Evolutionary conservation across 495 filamentous ascomycete species (phyloP).

Genomic region (Xylaria grammica): DNA sequence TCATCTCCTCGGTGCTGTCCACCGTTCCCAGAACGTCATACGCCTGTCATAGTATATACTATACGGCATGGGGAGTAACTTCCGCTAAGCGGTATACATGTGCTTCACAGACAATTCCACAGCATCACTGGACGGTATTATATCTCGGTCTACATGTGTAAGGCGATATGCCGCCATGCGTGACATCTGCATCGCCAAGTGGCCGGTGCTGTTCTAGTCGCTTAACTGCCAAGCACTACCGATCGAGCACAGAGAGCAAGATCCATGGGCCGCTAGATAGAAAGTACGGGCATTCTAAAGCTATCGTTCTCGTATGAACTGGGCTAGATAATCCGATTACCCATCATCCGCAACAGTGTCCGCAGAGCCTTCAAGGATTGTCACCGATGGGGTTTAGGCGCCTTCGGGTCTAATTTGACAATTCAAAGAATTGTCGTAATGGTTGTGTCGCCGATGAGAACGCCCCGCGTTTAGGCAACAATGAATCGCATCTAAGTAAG

Average conservation of each 20-base stretch:
- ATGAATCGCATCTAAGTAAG: not conserved
- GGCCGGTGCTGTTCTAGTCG: slow-evolving; percentile 5
- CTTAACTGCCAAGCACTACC: not conserved
- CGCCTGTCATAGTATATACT: not conserved
- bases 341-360: not conserved
- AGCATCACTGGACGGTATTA: slow-evolving; percentile 3
- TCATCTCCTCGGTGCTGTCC: not conserved
- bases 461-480: slow-evolving; percentile 16
- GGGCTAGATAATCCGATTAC: not conserved
- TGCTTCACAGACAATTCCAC: slow-evolving; percentile 13
- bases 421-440: not conserved
- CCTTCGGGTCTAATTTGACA: slow-evolving; percentile 4
- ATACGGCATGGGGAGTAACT: not conserved
- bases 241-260: not conserved
- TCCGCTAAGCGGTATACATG: slow-evolving; percentile 11
- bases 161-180: slow-evolving; percentile 2
- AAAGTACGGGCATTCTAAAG: not conserved
- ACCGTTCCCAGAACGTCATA: not conserved
- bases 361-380: slow-evolving; percentile 1
- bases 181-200: slow-evolving; percentile 9
- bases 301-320: not conserved
- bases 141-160: slow-evolving; percentile 11
- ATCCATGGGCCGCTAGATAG: not conserved
- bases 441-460: slow-evolving; percentile 7
- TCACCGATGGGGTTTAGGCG: not conserved